Evolutionary conservation across 352 stramenopile species (phyloP).

Genomic region (Globisporangium recalcitrans): DNA sequence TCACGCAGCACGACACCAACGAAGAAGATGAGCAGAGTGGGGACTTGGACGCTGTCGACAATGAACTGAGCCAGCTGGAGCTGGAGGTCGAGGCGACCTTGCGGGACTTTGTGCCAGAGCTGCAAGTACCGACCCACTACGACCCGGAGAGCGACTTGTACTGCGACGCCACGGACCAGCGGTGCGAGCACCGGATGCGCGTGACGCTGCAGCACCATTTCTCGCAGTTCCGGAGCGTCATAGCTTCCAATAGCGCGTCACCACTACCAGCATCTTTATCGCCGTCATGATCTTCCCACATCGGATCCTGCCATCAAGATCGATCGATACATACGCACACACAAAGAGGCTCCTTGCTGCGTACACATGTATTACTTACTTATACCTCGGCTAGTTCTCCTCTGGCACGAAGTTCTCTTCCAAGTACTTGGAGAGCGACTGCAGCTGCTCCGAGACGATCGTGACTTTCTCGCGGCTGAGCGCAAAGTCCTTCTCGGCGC

Average conservation of each 20-base stretch:
- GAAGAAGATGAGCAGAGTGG: background rate
- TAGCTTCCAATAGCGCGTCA: background rate
- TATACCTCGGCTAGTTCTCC: conserved; percentile 32
- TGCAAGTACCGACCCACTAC: conserved; percentile 12
- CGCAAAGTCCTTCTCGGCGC: conserved; percentile 75
- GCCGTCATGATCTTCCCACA: background rate
- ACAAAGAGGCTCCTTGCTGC: background rate
- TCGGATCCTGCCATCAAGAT: no score
- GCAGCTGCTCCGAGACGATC: conserved; percentile 73
- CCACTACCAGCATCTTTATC: background rate
- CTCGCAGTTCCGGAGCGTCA: conserved; percentile 27
- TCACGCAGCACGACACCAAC: background rate
- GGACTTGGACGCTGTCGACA: conserved; percentile 1
- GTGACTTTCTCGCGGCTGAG: conserved; percentile 76
- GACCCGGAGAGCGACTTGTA: conserved; percentile 9
- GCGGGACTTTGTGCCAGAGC: conserved; percentile 41
- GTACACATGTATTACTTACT: background rate
- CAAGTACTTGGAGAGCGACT: conserved; percentile 67
- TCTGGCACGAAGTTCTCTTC: conserved; percentile 69
- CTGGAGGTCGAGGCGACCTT: conserved; percentile 23
- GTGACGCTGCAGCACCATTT: conserved; percentile 59
- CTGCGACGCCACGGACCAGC: conserved; percentile 22
- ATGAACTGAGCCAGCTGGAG: conserved; percentile 22
- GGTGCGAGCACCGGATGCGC: conserved; percentile 33
- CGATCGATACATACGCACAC: background rate